Base-by-base conservation (phyloP, 2,329 filamentous ascomycete genomes). In the Septoria linicola region DNA sequence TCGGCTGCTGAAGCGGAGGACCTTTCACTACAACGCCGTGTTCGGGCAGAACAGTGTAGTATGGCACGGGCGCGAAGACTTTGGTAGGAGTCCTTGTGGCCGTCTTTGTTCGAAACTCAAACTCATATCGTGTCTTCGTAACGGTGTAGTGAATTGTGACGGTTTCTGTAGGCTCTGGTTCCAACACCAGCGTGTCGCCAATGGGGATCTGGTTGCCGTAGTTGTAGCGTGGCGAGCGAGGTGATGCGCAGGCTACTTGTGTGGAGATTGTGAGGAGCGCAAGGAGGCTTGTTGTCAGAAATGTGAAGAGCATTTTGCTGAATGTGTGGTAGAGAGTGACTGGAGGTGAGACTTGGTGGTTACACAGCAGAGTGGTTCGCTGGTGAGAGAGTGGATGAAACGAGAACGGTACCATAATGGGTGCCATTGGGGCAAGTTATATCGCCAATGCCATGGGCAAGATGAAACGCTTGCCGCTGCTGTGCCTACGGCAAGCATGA, bases 401-500 rank as follows among this genome's bases (percentile, higher is more conserved):
- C 21, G 31, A 21, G 41, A 50, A 27, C 27, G 49, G 41, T 25
- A 49, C 35, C 30, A 36, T 34, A 19, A 45, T 14, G 45, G 41
- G 42, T 54, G 25, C 54, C 57, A 51, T 54, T 45, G 20, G 41
- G 27, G 45, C 6, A 14, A 40, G 36, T 27, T 58, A 53, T 54
- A 50, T 48, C 6, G 39, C 41, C 16, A 16, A 11, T 41, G 40
- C n/a, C 25, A 44, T 17, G 20, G 14, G 27, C 17, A 20, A 8
- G n/a, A 25, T 42, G 48, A 59, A 53, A 55, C 41, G 16, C 36
- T 53, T 49, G 41, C 27, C 49, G 49, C 49, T 50, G 40, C 54
- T 59, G 57, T 59, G 57, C 57, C 54, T 42, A 45, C 55, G 34
- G 35, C 32, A 37, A 41, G 51, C 48, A 40, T 55, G 44, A 27